Evolutionary conservation across 2,329 filamentous ascomycete genomes (phyloP).

Genomic region (Fonsecaea pedrosoi): DNA sequence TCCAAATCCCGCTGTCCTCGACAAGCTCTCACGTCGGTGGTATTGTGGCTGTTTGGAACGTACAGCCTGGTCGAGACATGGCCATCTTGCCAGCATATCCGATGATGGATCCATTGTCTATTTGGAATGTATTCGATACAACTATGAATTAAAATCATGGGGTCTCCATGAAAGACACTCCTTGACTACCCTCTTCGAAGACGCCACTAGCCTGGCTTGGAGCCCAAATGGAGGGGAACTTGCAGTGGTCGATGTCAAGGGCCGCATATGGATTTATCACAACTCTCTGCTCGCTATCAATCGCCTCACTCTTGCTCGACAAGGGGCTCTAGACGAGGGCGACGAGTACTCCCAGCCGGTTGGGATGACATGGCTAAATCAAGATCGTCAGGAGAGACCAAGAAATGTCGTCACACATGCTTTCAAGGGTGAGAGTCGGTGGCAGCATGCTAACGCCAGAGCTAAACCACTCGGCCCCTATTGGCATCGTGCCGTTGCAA

Average conservation of each 20-base stretch:
- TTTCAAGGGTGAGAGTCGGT: constrained; percentile 66
- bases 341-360: constrained; percentile 80
- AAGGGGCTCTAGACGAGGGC: constrained; percentile 69
- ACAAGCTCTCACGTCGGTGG: constrained; percentile 31
- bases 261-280: constrained; percentile 76
- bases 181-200: constrained; percentile 34
- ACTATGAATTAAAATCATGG: constrained; percentile 31
- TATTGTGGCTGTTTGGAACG: constrained; percentile 34
- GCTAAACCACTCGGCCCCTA: constrained; percentile 72
- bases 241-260: constrained; percentile 79
- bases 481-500: constrained; percentile 77
- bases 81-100: constrained; percentile 37
- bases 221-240: constrained; percentile 78
- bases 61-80: constrained; percentile 38
- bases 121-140: constrained; percentile 32
- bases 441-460: constrained; percentile 72
- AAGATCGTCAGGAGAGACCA: constrained; percentile 53
- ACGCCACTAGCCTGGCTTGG: constrained; percentile 77
- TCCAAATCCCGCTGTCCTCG: constrained; percentile 27
- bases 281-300: constrained; percentile 74
- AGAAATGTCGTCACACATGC: constrained; percentile 51
- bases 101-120: constrained; percentile 36
- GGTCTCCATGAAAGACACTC: constrained; percentile 25
- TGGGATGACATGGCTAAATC: constrained; percentile 81
- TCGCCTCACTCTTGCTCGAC: constrained; percentile 67